Evolutionary conservation across 1,139 yeast genomes (phyloP), one percentile per base, ranked within the genome.

Genomic region (Pichia inconspicua): DNA sequence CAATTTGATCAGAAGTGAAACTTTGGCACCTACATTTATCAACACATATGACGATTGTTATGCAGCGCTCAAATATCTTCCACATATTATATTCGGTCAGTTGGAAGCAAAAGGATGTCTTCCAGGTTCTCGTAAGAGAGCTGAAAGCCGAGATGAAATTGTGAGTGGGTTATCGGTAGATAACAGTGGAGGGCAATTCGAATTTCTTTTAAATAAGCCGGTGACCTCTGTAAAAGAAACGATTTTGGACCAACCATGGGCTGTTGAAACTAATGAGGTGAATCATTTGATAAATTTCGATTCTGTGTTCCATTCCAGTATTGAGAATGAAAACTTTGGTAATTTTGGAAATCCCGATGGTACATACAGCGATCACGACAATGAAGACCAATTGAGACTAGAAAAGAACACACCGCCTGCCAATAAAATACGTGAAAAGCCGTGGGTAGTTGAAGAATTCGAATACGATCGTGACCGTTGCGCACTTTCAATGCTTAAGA

Each of bases 1-100:
- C 54, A 84, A 80, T 58, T 75, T 80, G 59, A 75, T 78, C 44
- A 75, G 78, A 53, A 77, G 76, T 54, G 71, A 74, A 45, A 70
- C 72, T 44, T 71, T 80, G 30, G 80, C 80, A 2, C 75, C 82
- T 48, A 77, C 82, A 0, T 80, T 79, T 59, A 60, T 81, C 50
- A 80, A 85, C 57, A 74, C 81, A 48, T 80, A 77, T 59, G 87
- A 80, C 59, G 79, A 78, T 57, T 78, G 85, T 0, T 65, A 68
- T 34, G 71, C 71, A 54, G 81, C 77, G 1, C 64, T 80, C 41
- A 70, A 71, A 34, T 71, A 78, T 47, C 58, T 78, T 30, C 81
- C 75, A 1, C 69, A 71, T 3, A 73, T 79, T 1, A 60, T 80
- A 43, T 77, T 81, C 74, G 86, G 85, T 2, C 74, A 72, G 46